Evolutionary conservation across 2,329 filamentous ascomycete species (phyloP).

Genomic region (Alternaria longipes): DNA sequence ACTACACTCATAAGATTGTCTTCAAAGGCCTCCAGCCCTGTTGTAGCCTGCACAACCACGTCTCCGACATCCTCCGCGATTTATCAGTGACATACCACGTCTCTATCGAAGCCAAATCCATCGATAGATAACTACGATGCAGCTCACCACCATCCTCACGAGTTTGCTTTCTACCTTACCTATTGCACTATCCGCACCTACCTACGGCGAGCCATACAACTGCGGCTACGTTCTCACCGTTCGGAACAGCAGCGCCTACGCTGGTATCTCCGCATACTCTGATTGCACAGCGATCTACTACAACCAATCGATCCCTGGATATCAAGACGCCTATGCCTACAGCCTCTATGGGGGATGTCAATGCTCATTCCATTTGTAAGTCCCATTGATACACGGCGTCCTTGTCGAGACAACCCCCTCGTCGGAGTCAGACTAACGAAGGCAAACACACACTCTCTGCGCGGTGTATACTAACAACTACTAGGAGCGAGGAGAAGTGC

Average conservation of each 20-base stretch:
- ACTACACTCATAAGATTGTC: background rate
- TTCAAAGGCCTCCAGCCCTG: background rate
- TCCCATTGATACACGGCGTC: background rate
- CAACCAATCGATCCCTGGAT: slow-evolving; percentile 16
- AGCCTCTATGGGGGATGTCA: slow-evolving; percentile 16
- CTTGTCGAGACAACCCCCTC: background rate
- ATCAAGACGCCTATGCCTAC: slow-evolving; percentile 21
- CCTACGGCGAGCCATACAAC: slow-evolving; percentile 13
- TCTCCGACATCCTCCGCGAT: background rate
- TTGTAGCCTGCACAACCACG: background rate
- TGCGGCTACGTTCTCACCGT: slow-evolving; percentile 26
- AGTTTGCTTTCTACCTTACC: background rate
- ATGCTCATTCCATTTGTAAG: slow-evolving; percentile 18
- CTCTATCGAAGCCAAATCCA: background rate
- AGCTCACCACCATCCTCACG: background rate
- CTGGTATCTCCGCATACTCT: slow-evolving; percentile 10
- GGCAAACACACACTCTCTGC: background rate
- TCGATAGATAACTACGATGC: background rate
- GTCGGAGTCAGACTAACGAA: background rate
- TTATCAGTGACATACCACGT: background rate
- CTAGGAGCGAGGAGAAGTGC: slow-evolving; percentile 15
- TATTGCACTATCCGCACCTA: background rate
- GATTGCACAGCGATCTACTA: slow-evolving; percentile 19
- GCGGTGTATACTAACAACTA: background rate
- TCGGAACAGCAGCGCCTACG: slow-evolving; percentile 20